Evolutionary conservation across 2,329 filamentous ascomycete species (phyloP).

Genomic region (Beauveria caledonica): DNA sequence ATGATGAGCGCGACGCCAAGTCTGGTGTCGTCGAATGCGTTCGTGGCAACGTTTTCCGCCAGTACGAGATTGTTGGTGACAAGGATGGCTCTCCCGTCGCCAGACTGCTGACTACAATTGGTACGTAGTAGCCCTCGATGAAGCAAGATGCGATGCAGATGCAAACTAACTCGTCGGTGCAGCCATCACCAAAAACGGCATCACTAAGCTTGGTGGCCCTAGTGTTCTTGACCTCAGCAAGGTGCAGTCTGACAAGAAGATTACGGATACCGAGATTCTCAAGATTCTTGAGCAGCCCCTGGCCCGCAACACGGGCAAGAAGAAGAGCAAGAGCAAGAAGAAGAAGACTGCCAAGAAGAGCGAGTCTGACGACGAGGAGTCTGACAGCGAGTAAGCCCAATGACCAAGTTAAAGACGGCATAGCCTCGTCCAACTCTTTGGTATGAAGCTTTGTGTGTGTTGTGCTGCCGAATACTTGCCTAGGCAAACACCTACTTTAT

Average conservation of each 20-base stretch:
- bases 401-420: background rate
- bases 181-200: slow-evolving; percentile 97
- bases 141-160: background rate
- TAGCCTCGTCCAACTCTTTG: slow-evolving; percentile 3
- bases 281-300: slow-evolving; percentile 89
- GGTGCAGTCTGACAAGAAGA: slow-evolving; percentile 95
- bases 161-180: slow-evolving; percentile 10
- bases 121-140: slow-evolving; percentile 53
- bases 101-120: slow-evolving; percentile 81
- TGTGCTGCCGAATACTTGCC: background rate
- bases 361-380: slow-evolving; percentile 29
- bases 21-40: slow-evolving; percentile 94
- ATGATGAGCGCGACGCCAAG: slow-evolving; percentile 95
- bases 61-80: slow-evolving; percentile 93
- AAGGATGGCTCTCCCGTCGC: slow-evolving; percentile 82
- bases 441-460: background rate
- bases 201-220: slow-evolving; percentile 76
- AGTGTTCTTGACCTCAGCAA: slow-evolving; percentile 69
- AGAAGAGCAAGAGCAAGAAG: slow-evolving; percentile 87
- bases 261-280: slow-evolving; percentile 88
- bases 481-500: background rate
- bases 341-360: slow-evolving; percentile 47
- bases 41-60: slow-evolving; percentile 80
- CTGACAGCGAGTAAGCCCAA: slow-evolving; percentile 16
- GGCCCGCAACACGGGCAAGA: slow-evolving; percentile 80